A percentile compares a stretch with the other conserved stretches of the same genome.
phyloP scores from a whole-genome alignment of 2,329 filamentous ascomycete genomes.

The Epichloe scottii region DNA sequence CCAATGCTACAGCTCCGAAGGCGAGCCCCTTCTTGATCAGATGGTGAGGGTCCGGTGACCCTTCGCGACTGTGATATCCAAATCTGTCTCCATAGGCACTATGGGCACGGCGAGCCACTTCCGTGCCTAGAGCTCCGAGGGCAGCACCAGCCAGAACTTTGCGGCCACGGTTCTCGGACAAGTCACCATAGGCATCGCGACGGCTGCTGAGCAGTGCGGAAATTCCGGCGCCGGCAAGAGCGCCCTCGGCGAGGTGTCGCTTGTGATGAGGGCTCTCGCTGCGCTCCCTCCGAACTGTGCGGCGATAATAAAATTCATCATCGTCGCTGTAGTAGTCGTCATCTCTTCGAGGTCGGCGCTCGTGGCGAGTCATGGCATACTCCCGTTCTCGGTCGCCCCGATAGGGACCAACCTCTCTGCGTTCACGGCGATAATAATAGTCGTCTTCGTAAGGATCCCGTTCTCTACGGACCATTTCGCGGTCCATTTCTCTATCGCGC shows the following conservation, averaged over 20 bases:
- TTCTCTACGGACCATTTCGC: conserved; percentile 19
- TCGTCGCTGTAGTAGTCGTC: conserved; percentile 34
- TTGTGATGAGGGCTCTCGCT: conserved; percentile 41
- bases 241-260: conserved; percentile 51
- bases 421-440: conserved; percentile 38
- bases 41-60: conserved; percentile 29
- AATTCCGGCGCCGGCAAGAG: conserved; percentile 48
- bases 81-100: conserved; percentile 47
- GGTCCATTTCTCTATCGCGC: conserved; percentile 28
- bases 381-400: conserved; percentile 16
- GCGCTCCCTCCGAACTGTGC: conserved; percentile 34
- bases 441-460: conserved; percentile 32
- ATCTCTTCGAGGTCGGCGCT: conserved; percentile 28
- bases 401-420: conserved; percentile 30
- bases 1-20: conserved; percentile 49
- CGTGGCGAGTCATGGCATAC: conserved; percentile 23
- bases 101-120: conserved; percentile 45
- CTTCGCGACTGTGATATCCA: conserved; percentile 21
- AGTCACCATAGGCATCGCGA: conserved; percentile 36
- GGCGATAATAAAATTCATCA: conserved; percentile 34
- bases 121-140: conserved; percentile 49
- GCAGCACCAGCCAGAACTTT: conserved; percentile 50
- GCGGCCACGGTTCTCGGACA: conserved; percentile 38
- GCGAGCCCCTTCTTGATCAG: conserved; percentile 49
- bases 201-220: conserved; percentile 46